Evolutionary conservation across 257 asterid species (phyloP).

Genomic region (Rhazya stricta): DNA sequence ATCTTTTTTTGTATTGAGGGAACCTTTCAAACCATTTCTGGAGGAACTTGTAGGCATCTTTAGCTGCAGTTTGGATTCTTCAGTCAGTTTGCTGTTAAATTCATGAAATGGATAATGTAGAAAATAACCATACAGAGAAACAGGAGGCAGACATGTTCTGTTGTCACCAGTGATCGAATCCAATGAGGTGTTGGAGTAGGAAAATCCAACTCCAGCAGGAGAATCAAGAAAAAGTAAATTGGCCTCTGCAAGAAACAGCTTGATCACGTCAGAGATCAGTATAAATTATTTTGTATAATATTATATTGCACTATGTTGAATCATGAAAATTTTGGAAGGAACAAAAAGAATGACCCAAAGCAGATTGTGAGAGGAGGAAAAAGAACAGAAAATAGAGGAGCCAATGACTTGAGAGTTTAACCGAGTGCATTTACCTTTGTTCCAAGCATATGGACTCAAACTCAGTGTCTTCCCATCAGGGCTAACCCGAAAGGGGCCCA

Average conservation of each 20-base stretch:
- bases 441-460: conserved; percentile 51
- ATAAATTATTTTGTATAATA: not conserved
- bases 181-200: conserved; percentile 49
- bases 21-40: conserved; percentile 52
- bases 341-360: not conserved
- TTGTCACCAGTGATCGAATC: conserved; percentile 40
- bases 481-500: conserved; percentile 57
- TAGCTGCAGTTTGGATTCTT: conserved; percentile 28
- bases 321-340: not conserved
- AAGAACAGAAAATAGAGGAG: too few species aligned
- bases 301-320: not conserved
- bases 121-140: not conserved
- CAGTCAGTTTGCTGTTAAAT: not conserved
- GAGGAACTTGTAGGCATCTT: conserved; percentile 49
- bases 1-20: conserved; percentile 46
- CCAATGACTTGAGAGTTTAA: too few species aligned
- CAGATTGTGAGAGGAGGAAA: not conserved
- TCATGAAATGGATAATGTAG: not conserved
- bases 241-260: conserved; percentile 42
- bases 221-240: conserved; percentile 61
- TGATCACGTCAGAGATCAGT: not conserved
- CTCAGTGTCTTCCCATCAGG: conserved; percentile 39
- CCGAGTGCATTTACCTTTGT: conserved; percentile 30
- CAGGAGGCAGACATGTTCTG: conserved; percentile 37
- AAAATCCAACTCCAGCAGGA: conserved; percentile 72